Percentiles rank a stretch among this genome's conserved stretches.
These are phyloP conservation scores for Fusarium buxicola DNA, from an alignment of 2,329 filamentous ascomycete species.

Conservation along the genomic window DNA sequence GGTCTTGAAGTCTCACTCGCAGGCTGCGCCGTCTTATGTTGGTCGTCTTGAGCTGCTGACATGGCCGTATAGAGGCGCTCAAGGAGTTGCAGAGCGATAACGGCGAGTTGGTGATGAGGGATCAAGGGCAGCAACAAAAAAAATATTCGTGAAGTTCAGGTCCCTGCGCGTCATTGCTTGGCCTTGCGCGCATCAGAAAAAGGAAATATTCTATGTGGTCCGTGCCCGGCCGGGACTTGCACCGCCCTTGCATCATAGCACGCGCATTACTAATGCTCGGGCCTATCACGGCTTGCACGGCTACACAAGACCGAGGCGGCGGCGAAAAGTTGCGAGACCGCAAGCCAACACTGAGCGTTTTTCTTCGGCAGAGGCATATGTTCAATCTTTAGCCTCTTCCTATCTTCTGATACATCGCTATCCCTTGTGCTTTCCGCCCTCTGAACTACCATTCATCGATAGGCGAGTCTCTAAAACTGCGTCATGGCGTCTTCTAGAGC, in stretches of 20 bases:
- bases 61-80: constrained; percentile 10
- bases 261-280: constrained; percentile 50
- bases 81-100: too few relatives aligned
- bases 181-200: constrained; percentile 12
- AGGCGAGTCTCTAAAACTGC: not conserved
- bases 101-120: not conserved
- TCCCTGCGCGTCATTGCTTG: constrained; percentile 37
- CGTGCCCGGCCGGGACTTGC: constrained; percentile 15
- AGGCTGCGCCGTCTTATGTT: constrained; percentile 1
- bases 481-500: constrained; percentile 44
- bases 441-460: not conserved
- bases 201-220: constrained; percentile 14
- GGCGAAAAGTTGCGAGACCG: constrained; percentile 45
- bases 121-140: not conserved
- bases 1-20: constrained; percentile 5
- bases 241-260: constrained; percentile 48
- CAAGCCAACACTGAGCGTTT: constrained; percentile 30
- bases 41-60: constrained; percentile 24
- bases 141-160: constrained; percentile 4
- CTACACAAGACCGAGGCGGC: constrained; percentile 33
- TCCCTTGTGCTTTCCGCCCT: not conserved
- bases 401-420: not conserved
- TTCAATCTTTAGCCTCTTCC: constrained; percentile 1
- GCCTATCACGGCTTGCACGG: constrained; percentile 42
- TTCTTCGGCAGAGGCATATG: constrained; percentile 17